These are phyloP conservation scores for Lactifluus echinatus DNA, from an alignment of 768 basidiomycete species.

Conservation along the genomic window DNA sequence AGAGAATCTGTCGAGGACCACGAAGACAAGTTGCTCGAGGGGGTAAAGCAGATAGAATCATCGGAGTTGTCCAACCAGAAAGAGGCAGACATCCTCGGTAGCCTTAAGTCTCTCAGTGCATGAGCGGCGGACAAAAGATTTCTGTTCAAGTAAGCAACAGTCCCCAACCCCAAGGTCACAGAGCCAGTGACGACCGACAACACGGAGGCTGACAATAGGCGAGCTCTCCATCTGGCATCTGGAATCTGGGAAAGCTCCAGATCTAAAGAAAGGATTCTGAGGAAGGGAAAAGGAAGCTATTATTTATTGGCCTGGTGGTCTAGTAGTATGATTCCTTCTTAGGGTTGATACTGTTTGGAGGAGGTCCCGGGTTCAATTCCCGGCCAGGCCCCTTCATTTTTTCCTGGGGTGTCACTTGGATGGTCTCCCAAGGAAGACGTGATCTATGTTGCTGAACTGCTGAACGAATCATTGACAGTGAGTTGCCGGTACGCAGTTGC, in stretches of 20 bases:
- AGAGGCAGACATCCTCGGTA: conserved; percentile 17
- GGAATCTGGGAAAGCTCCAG: background rate
- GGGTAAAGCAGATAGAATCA: conserved; percentile 18
- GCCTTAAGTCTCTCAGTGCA: conserved; percentile 1
- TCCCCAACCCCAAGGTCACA: background rate
- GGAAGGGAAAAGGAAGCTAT: background rate
- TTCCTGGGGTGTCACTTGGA: too few species aligned
- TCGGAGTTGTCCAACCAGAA: conserved; percentile 19
- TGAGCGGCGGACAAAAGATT: conserved; percentile 4
- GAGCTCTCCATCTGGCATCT: too few species aligned
- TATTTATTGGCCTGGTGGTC: conserved; percentile 18
- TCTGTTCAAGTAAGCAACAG: background rate
- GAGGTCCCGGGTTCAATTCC: conserved; percentile 88
- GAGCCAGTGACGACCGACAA: background rate
- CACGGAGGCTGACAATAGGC: background rate
- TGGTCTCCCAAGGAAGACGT: too few species aligned
- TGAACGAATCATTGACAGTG: too few species aligned
- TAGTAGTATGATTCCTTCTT: conserved; percentile 21
- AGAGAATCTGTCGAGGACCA: conserved; percentile 13
- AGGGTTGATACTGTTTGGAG: conserved; percentile 35
- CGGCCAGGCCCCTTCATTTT: conserved; percentile 49
- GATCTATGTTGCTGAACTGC: too few species aligned
- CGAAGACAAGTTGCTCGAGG: conserved; percentile 11
- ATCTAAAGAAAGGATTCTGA: too few species aligned
- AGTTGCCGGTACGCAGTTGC: too few species aligned